phyloP scores from a whole-genome alignment of 1,284 basidiomycete genomes.

The Filobasidium uniguttulatum region DNA sequence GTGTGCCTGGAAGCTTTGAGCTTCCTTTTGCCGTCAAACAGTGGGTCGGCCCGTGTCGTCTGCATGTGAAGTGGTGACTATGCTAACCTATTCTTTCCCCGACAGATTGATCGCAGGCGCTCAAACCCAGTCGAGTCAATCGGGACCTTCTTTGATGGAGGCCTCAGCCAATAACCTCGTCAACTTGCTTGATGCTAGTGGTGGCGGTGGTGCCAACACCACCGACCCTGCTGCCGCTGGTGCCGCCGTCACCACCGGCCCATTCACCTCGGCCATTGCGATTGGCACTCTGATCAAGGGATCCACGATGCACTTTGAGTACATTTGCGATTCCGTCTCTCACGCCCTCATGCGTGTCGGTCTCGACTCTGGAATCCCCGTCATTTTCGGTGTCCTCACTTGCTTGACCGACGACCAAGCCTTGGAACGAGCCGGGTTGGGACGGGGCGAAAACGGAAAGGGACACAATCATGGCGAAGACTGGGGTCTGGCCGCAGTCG shows the following conservation, averaged over 20 bases:
- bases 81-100: not conserved
- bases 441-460: slow-evolving; percentile 29
- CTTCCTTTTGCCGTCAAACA: slow-evolving; percentile 78
- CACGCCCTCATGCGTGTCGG: slow-evolving; percentile 89
- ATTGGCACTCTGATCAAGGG: slow-evolving; percentile 98
- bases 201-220: slow-evolving; percentile 39
- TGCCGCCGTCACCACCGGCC: slow-evolving; percentile 47
- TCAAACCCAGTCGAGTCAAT: slow-evolving; percentile 29
- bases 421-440: slow-evolving; percentile 72
- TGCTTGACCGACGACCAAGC: slow-evolving; percentile 90
- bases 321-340: slow-evolving; percentile 86
- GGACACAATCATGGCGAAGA: slow-evolving; percentile 58
- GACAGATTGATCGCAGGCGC: slow-evolving; percentile 34
- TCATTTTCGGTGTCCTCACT: slow-evolving; percentile 93
- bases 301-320: slow-evolving; percentile 94
- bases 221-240: slow-evolving; percentile 26
- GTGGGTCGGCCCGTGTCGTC: slow-evolving; percentile 21
- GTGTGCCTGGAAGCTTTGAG: slow-evolving; percentile 87
- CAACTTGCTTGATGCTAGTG: slow-evolving; percentile 63
- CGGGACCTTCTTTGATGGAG: slow-evolving; percentile 32
- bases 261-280: slow-evolving; percentile 89
- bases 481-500: slow-evolving; percentile 89
- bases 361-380: slow-evolving; percentile 82
- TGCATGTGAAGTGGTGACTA: not conserved
- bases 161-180: slow-evolving; percentile 31